Base-by-base conservation (phyloP, 2,329 filamentous ascomycete species). In the Zasmidium cellare region DNA sequence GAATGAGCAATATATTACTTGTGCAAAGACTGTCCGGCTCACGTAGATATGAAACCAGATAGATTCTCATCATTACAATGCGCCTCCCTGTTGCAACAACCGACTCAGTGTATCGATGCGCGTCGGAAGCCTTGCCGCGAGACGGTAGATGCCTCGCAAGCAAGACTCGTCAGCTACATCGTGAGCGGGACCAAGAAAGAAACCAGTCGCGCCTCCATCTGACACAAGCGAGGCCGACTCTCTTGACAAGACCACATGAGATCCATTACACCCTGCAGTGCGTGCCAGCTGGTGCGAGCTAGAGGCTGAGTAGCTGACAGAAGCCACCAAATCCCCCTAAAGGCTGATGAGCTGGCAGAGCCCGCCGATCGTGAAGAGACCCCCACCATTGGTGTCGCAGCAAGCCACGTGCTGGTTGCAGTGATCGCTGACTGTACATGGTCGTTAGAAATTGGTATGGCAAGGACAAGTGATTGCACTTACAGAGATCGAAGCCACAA, bases 1-100 rank as follows among this genome's bases (percentile, higher is more conserved):
- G 51, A 53, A 46, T 11, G 41, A 53, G 51, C 41, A 53, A 22
- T 53, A 53, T 22, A 46, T 53, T 19, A 53, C 28, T 51, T 51
- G 35, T 51, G 48, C 48, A 35, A 51, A 19, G 3, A 20, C n/a
- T 14, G n/a, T 51, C 48, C 48, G 48, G 24, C 48, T 51, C 20
- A 41, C 16, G 25, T 35, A 35, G 28, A 2, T 51, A 51, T 28
- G 25, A 35, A 35, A 51, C 48, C 48, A 16, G 35, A 41, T 9
- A 41, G 35, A 41, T 51, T 38, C 46, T 25, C 22, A 31, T 51
- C 48, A 51, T 51, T 51, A 51, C 48, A 51, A 51, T 51, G 48
- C 48, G 48, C 48, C 48, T 51, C 48, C 48, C n/a, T 51, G 35
- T 35, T 51, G 48, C 48, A 51, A 51, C 18, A 51, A 28, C 48